Conservation (phyloP, 2,329 filamentous ascomycete genomes). For the Claviceps lovelessii region DNA sequence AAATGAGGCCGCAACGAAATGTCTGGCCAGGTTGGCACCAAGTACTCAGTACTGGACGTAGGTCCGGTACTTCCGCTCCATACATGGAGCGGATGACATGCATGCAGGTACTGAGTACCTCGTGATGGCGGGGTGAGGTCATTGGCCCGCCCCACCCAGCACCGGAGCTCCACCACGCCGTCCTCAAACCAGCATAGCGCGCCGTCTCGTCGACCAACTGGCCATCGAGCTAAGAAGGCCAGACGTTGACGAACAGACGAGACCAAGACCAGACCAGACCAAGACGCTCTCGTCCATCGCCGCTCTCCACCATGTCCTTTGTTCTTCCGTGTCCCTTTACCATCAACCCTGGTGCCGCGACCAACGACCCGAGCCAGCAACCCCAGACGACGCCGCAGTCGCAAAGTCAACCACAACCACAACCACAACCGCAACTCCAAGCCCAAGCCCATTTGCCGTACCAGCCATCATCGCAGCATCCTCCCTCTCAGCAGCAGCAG, state of each 20-base stretch:
- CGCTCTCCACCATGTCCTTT: slow-evolving; percentile 6
- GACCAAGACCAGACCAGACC: neutral
- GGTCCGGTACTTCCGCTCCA: too few species aligned
- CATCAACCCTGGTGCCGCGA: neutral
- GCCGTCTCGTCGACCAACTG: neutral
- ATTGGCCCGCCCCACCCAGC: too few species aligned
- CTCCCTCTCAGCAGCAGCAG: slow-evolving; percentile 1
- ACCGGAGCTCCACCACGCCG: neutral
- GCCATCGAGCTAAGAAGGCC: neutral
- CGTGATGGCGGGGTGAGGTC: too few species aligned
- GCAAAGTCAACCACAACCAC: neutral
- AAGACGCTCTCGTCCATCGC: neutral
- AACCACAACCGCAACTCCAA: slow-evolving; percentile 1
- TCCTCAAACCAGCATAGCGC: neutral
- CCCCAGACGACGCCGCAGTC: neutral
- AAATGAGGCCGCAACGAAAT: too few species aligned
- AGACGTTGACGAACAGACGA: neutral
- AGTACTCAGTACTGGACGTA: too few species aligned
- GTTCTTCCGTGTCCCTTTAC: neutral
- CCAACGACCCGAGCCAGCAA: slow-evolving; percentile 3
- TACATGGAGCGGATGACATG: too few species aligned
- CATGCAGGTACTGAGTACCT: too few species aligned
- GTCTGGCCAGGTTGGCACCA: too few species aligned
- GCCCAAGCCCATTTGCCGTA: slow-evolving; percentile 3
- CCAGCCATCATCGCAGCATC: slow-evolving; percentile 6